Evolutionary conservation across 2,329 filamentous ascomycete species (phyloP), one percentile per base, ranked within the genome.

Genomic region (Leptoxyphium fumago): DNA sequence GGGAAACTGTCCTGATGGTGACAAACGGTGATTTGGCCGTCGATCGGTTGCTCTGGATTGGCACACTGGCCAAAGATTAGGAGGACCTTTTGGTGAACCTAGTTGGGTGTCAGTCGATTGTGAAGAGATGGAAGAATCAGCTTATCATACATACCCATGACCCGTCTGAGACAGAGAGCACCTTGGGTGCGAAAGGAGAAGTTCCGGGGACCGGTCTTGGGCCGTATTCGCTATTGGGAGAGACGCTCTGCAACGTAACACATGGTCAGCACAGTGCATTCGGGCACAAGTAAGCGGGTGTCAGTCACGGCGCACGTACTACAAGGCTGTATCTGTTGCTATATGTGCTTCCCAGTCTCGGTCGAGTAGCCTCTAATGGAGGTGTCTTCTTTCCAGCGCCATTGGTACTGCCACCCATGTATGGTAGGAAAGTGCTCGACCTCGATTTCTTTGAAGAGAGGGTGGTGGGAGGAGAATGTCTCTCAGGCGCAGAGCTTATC

Each of bases 51-150:
- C 43, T 78, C 72, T 5, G 78, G 69, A 50, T 94, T 84, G 46
- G 83, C 86, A 52, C 94, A 81, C 41, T 83, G 79, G 42, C 89
- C 89, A 55, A 81, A 78, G 40, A 95, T 72, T 18, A 91, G 73
- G 15, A 95, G 71, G 8, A 93, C 75, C 61, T 94, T 95, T 68
- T 95, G 87, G 58, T 94, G 85, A 15, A 93, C 85, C 86, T 94
- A 46, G 15, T 43, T 17, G 10, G 14, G 28, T 11, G 42, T 58
- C 34, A 56, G 43, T 21, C 6, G 17, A 9, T 6, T 4, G 8
- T 17, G 13, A n/a, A n/a, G 13, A 6, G 13, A 38, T n/a, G 13
- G 13, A 6, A 38, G 4, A 8, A n/a, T 17, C 13, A 17, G 34
- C 17, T 6, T 4, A 4, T 9, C 3, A n/a, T 17, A 43, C 50